Percentiles rank a stretch among this genome's conserved stretches.
phyloP scores from a whole-genome alignment of 352 stramenopile genomes.

The Phytopythium mirpurense region DNA sequence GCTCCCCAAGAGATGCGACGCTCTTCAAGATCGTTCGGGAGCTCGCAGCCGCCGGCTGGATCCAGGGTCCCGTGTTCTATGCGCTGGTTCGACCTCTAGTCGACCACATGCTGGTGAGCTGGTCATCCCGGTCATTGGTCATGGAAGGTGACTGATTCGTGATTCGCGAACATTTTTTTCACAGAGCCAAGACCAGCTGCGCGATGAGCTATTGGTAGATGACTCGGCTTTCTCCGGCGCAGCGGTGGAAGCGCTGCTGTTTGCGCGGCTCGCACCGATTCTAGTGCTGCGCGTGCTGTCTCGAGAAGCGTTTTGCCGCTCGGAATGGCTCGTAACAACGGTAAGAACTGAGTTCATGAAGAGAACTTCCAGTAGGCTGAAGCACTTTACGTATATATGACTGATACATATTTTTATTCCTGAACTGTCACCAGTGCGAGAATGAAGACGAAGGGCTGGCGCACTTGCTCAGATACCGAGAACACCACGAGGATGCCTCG shows the following conservation, averaged over 20 bases:
- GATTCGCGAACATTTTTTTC: not conserved
- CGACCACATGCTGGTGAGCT: slow-evolving; percentile 32
- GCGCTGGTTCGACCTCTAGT: slow-evolving; percentile 16
- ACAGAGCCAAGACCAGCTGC: slow-evolving; percentile 36
- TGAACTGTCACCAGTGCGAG: not conserved
- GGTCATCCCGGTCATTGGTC: not conserved
- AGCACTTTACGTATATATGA: no score
- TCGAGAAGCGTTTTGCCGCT: slow-evolving; percentile 15
- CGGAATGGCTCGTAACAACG: slow-evolving; percentile 5
- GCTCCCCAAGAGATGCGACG: slow-evolving; percentile 30
- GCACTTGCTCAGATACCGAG: not conserved
- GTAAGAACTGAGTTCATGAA: slow-evolving; percentile 18
- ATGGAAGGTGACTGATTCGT: not conserved
- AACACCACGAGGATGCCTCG: not conserved
- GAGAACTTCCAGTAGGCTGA: not conserved
- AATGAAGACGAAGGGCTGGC: not conserved
- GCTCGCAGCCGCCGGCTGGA: slow-evolving; percentile 29
- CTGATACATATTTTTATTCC: not conserved
- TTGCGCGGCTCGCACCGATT: slow-evolving; percentile 50
- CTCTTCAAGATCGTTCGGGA: slow-evolving; percentile 41
- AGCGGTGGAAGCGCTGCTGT: slow-evolving; percentile 45
- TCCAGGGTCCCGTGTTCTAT: slow-evolving; percentile 16
- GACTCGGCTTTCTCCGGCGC: slow-evolving; percentile 21
- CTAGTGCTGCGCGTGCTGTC: slow-evolving; percentile 62
- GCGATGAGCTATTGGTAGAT: slow-evolving; percentile 41